A percentile compares a stretch with the other conserved stretches of the same genome.
Evolutionary conservation across 768 basidiomycete species (phyloP).

Genomic region (Suillus occidentalis): DNA sequence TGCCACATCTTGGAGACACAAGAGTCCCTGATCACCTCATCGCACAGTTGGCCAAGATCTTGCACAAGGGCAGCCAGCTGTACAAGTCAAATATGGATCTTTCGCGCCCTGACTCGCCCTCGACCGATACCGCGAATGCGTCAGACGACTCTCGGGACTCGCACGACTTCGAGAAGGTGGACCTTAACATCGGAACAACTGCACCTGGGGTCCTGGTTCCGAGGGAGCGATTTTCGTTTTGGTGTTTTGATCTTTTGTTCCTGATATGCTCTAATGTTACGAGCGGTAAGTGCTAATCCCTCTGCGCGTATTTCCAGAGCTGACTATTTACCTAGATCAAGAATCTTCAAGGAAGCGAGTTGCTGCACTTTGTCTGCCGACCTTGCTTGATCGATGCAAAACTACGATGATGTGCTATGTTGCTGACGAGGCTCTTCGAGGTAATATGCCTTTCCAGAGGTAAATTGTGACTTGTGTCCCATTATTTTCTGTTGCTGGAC

Average conservation of each 20-base stretch:
- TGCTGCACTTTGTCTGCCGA: slow-evolving; percentile 69
- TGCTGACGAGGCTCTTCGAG: slow-evolving; percentile 84
- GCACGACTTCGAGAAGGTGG: slow-evolving; percentile 37
- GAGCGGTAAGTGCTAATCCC: slow-evolving; percentile 43
- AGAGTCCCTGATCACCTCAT: slow-evolving; percentile 74
- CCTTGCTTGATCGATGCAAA: slow-evolving; percentile 76
- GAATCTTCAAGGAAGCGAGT: slow-evolving; percentile 62
- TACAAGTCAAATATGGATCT: slow-evolving; percentile 36
- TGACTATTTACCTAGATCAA: slow-evolving; percentile 44
- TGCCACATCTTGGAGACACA: slow-evolving; percentile 69
- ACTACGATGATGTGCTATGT: slow-evolving; percentile 69
- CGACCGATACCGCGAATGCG: slow-evolving; percentile 7
- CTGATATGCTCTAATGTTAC: slow-evolving; percentile 70
- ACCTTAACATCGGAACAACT: slow-evolving; percentile 57
- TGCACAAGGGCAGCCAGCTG: slow-evolving; percentile 71
- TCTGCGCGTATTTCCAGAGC: neutral
- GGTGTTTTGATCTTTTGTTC: slow-evolving; percentile 90
- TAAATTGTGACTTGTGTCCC: slow-evolving; percentile 24
- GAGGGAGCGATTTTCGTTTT: slow-evolving; percentile 86
- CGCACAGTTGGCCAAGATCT: slow-evolving; percentile 62
- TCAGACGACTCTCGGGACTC: slow-evolving; percentile 18
- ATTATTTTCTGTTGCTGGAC: neutral
- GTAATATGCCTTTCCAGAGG: slow-evolving; percentile 87
- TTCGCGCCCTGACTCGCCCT: slow-evolving; percentile 14
- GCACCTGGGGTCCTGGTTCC: slow-evolving; percentile 55